Base-by-base conservation (phyloP, 2,329 filamentous ascomycete species). In the Fonsecaea pugnacius region DNA sequence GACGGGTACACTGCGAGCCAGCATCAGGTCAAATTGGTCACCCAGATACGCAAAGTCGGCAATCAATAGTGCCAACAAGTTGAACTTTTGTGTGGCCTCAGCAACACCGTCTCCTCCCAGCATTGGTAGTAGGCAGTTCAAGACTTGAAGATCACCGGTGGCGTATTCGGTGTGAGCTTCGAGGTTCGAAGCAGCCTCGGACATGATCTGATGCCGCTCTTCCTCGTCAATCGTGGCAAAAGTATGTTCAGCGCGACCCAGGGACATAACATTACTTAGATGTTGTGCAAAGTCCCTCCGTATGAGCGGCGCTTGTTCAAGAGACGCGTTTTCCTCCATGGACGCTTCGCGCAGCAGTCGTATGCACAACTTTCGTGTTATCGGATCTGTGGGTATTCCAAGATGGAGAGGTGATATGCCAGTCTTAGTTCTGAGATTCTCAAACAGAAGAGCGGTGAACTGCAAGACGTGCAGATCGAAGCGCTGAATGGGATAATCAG, bases 281-380 rank as follows among this genome's bases (percentile, higher is more conserved):
- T 68, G 59, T 12, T 62, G 60, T 18, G 64, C 30, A 56, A 69
- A 63, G 33, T 66, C 48, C 72, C 73, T 54, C 71, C 67, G 36
- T 66, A 72, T 38, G 68, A 70, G 56, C 67, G 70, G 24, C 74
- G 75, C 30, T 62, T 73, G 56, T 77, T 87, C 82, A 8, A 84
- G 82, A 4, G 82, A 81, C 14, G 84, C 82, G 8, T 81, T 76
- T 21, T 78, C 79, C 33, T 81, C 82, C 12, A 86, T 81, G 0
- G 88, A 89, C 2, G 90, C 88, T 70, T 93, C 89, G 66, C 90
- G 87, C 48, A 95, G 82, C 18, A 96, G 77, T 27, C 89, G 85
- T 57, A 94, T 80, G 64, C 84, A 87, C 16, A 88, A 73, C 51
- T 82, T 80, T 77, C 70, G 59, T 12, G 64, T 64, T 18, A 67